Evolutionary conservation across 352 stramenopile species (phyloP).

Genomic region (Phytopythium delawarense): DNA sequence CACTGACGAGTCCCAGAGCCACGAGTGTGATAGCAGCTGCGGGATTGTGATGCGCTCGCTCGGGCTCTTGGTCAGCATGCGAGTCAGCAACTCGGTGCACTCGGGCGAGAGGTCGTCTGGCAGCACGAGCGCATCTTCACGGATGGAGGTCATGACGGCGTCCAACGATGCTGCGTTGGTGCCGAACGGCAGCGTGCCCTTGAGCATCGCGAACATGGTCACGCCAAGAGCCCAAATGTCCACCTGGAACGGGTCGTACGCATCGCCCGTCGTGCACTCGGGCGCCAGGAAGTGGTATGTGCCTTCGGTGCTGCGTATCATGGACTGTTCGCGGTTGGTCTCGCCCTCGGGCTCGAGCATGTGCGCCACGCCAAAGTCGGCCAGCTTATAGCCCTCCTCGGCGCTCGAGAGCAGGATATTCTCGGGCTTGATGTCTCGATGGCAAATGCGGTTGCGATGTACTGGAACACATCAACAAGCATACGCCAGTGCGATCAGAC

Average conservation of each 20-base stretch:
- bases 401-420: conserved; percentile 67
- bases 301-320: conserved; percentile 74
- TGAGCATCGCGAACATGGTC: conserved; percentile 69
- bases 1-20: conserved; percentile 19
- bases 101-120: conserved; percentile 31
- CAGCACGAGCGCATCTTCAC: conserved; percentile 46
- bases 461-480: conserved; percentile 26
- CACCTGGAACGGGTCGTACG: conserved; percentile 72
- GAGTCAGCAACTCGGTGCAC: conserved; percentile 35
- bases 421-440: conserved; percentile 82
- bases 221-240: conserved; percentile 85
- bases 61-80: conserved; percentile 62
- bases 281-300: conserved; percentile 87
- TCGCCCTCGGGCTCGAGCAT: conserved; percentile 42
- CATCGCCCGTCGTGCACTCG: conserved; percentile 72
- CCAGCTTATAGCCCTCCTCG: conserved; percentile 54
- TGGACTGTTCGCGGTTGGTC: not conserved
- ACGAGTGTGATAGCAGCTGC: conserved; percentile 50
- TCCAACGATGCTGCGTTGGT: conserved; percentile 42
- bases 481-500: not conserved
- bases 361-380: conserved; percentile 78
- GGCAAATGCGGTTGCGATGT: conserved; percentile 76
- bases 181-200: conserved; percentile 70
- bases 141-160: conserved; percentile 71
- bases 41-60: conserved; percentile 42